Percentiles rank a stretch among this genome's conserved stretches.
phyloP scores from a whole-genome alignment of 1,139 yeast genomes.

The Candida anutae region DNA sequence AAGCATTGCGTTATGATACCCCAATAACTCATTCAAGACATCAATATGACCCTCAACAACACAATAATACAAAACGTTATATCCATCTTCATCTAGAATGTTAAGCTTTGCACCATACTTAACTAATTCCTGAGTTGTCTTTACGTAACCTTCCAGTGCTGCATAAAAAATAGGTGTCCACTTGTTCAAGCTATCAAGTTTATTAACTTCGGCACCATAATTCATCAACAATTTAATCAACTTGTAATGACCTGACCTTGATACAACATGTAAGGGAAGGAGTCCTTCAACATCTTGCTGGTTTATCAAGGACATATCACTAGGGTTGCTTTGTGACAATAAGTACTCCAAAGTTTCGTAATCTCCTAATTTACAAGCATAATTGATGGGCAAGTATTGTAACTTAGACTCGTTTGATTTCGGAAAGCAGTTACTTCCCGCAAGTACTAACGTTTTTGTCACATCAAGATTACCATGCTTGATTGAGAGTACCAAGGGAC shows the following conservation, averaged over 20 bases:
- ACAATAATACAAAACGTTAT: constrained; percentile 79
- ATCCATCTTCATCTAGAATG: constrained; percentile 76
- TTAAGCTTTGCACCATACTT: constrained; percentile 66
- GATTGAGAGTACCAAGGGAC: constrained; percentile 77
- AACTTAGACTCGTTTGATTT: constrained; percentile 39
- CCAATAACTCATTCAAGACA: constrained; percentile 60
- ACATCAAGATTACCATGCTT: constrained; percentile 56
- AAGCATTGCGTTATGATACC: constrained; percentile 11
- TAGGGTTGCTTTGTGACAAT: constrained; percentile 21
- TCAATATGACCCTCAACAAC: constrained; percentile 88
- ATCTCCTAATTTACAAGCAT: constrained; percentile 85
- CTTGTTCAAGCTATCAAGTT: constrained; percentile 73
- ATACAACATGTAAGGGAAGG: constrained; percentile 80
- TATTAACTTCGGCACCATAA: constrained; percentile 75
- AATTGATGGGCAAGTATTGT: constrained; percentile 74
- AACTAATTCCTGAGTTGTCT: constrained; percentile 64
- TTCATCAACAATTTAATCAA: constrained; percentile 60
- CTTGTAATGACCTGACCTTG: constrained; percentile 71
- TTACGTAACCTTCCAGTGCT: constrained; percentile 74
- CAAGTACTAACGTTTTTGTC: constrained; percentile 32
- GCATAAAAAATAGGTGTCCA: constrained; percentile 96
- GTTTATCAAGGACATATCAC: constrained; percentile 21
- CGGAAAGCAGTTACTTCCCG: constrained; percentile 55
- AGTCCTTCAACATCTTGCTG: constrained; percentile 83
- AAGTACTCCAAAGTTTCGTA: constrained; percentile 61